Evolutionary conservation across 2,329 filamentous ascomycete species (phyloP), one percentile per base, ranked within the genome.

Genomic region (Tolypocladium tropicale): DNA sequence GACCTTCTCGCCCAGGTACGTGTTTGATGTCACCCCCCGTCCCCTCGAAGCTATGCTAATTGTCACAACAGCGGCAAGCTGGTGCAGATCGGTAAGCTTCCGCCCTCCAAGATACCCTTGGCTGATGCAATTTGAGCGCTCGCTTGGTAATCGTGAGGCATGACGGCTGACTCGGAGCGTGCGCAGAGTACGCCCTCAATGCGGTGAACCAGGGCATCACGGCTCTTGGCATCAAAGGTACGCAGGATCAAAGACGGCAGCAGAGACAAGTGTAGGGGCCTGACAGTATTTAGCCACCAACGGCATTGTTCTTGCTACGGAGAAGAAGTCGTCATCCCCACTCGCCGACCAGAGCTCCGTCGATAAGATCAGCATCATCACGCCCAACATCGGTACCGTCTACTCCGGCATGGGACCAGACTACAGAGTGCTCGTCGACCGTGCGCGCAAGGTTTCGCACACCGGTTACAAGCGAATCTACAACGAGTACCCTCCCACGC

Each of bases 401-500:
- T 99, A 99, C 78, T 92, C 91, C 54, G 94, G 94, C 71, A 99
- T 99, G 94, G 93, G 94, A 33, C 94, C 94, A 58, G 94, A 99
- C 75, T 99, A 97, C 79, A 86, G 94, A 73, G 90, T 99, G 57
- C 83, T 99, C 55, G 94, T 97, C 65, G 94, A 99, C 80, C 93
- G 92, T 75, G 94, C 94, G 65, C 91, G 94, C 70, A 99, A 97
- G 76, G 94, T 96, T 64, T 96, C 92, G 56, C 94, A 99, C 78
- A 95, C 94, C 52, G 88, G 86, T 73, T 99, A 99, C 85, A 99
- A 99, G 84, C 90, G 94, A 74, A 92, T 99, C 78, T 99, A 99
- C 81, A 99, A 99, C 77, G 94, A 99, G 78, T 99, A 99, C 78
- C 94, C 94, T n/a, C 94, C 94, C 6, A 99, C 94, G 56, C 86